Evolutionary conservation across 2,329 filamentous ascomycete genomes (phyloP).

Genomic region (Cercospora zeina): DNA sequence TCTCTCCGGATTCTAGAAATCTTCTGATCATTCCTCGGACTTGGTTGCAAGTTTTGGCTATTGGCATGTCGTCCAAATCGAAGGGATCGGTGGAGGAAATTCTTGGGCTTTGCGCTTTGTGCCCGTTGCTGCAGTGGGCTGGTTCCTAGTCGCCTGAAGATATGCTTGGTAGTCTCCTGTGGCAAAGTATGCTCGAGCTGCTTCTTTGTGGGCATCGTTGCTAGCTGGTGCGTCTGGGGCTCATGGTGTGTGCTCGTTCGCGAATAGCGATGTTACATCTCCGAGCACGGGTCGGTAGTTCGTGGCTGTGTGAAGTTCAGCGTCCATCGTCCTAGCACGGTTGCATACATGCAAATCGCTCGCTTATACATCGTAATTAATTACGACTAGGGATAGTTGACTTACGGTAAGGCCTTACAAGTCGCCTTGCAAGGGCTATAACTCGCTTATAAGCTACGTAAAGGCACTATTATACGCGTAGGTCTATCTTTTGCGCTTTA

Average conservation of each 20-base stretch:
- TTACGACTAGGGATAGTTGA: background rate
- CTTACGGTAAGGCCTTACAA: no score
- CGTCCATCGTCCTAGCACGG: background rate
- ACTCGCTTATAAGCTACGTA: no score
- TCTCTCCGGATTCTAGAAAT: conserved; percentile 48
- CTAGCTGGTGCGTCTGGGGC: background rate
- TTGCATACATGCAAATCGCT: background rate
- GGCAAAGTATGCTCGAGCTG: conserved; percentile 15
- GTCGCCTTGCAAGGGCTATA: no score
- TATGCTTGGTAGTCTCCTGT: conserved; percentile 8
- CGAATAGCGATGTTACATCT: conserved; percentile 3
- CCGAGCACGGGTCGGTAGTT: background rate
- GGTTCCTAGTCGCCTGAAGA: background rate
- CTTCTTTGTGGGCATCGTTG: background rate
- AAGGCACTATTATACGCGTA: no score
- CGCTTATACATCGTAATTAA: background rate
- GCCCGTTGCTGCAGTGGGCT: background rate
- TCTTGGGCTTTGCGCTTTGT: conserved; percentile 22
- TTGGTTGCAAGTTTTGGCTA: conserved; percentile 35
- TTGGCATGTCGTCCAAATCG: conserved; percentile 24
- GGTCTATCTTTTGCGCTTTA: no score
- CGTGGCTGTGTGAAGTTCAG: background rate
- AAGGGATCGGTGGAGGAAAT: conserved; percentile 20
- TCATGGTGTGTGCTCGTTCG: background rate
- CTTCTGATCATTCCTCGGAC: conserved; percentile 46